These are phyloP conservation scores for Kokia cookei DNA, from an alignment of 441 rosid genomes.

Conservation along the genomic window DNA sequence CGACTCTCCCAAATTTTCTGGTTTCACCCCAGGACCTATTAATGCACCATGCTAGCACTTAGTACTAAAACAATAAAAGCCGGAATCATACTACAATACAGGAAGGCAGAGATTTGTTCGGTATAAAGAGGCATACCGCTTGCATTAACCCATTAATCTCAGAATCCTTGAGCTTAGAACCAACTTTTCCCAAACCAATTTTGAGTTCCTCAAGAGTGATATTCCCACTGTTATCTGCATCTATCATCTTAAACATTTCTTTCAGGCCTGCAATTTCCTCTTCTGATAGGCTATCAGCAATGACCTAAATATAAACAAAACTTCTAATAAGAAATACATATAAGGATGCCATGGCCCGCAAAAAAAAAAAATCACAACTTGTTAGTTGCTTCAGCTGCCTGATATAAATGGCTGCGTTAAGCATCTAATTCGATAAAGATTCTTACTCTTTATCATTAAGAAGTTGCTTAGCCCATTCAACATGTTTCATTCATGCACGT, in stretches of 20 bases:
- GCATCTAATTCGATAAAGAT: neutral
- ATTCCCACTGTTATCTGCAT: slow-evolving; percentile 78
- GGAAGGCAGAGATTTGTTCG: neutral
- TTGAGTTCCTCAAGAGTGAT: slow-evolving; percentile 88
- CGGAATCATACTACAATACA: neutral
- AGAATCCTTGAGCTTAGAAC: slow-evolving; percentile 69
- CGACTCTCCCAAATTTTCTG: too few species aligned
- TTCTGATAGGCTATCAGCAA: slow-evolving; percentile 89
- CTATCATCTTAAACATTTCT: slow-evolving; percentile 98
- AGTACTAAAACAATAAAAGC: neutral
- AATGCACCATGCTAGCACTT: neutral
- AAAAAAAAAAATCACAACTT: neutral
- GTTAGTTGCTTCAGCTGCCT: neutral
- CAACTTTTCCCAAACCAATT: slow-evolving; percentile 74
- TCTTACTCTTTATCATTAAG: neutral
- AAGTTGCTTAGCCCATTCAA: neutral
- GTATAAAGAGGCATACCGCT: slow-evolving; percentile 55
- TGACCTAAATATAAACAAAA: slow-evolving; percentile 42
- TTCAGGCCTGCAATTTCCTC: slow-evolving; percentile 89
- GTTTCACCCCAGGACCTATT: too few species aligned
- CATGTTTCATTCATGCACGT: neutral
- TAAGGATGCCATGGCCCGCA: neutral
- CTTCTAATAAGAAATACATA: neutral
- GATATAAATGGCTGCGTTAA: neutral
- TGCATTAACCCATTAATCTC: slow-evolving; percentile 72